Base-by-base conservation (phyloP, 2,329 filamentous ascomycete species). In the Aspergillus udagawae region DNA sequence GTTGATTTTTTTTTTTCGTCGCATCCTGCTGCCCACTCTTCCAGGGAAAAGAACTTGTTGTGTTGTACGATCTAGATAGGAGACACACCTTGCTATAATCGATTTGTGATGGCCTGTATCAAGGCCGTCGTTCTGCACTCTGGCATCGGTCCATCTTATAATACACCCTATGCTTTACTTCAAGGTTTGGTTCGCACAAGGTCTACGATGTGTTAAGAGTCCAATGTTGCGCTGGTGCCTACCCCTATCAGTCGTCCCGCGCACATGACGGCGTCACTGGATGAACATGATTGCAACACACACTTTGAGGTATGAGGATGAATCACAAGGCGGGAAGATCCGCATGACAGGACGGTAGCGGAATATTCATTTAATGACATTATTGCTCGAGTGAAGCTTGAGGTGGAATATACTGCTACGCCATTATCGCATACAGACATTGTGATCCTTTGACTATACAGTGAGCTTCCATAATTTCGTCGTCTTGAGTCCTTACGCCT, bases 1-100 rank as follows among this genome's bases (percentile, higher is more conserved):
- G 56, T 28, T 55, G 56, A 53, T 28, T 49, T 48, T 42, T 53
- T 35, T 49, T 48, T 42, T 53, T 42, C 44, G 52, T 57, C 45
- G 44, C 25, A 41, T 59, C n/a, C 35, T 14, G 47, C 42, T 45
- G 54, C 49, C 49, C 44, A 44, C 29, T 53, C 35, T 57, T 48
- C 38, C 49, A 41, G 38, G 20, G 41, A 47, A 47, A 14, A 27
- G 32, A 42, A 44, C 23, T 35, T 54, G 53, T 29, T 48, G 44
- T 27, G 21, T 41, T 47, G 44, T 47, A 27, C 10, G 23, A 47
- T 47, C 23, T 47, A 47, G 44, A 47, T 47, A 47, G 21, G 21
- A 47, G 44, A 27, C 23, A 5, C 23, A 23, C 21, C 1, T 14
- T 23, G 20, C 44, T 14, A 23, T 17, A 47, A 47, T 47, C 21